phyloP scores from a whole-genome alignment of 2,329 filamentous ascomycete genomes.

The Fusarium sulawesiense region DNA sequence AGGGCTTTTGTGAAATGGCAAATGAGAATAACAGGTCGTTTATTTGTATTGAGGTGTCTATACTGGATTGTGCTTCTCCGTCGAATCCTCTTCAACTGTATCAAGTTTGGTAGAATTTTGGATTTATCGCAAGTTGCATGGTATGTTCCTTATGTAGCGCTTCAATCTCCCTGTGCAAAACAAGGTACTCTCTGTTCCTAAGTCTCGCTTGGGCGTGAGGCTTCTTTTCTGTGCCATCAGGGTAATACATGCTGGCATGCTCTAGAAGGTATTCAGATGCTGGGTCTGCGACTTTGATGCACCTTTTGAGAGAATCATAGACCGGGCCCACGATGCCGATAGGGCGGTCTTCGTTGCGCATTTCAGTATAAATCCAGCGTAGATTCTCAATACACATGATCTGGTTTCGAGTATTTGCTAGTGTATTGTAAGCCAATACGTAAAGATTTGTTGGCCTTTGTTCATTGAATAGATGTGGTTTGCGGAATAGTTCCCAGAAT shows the following conservation, averaged over 20 bases:
- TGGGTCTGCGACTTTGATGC: slow-evolving; percentile 67
- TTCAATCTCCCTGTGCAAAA: slow-evolving; percentile 50
- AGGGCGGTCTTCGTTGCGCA: slow-evolving; percentile 65
- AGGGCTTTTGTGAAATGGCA: not conserved
- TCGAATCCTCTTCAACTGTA: not conserved
- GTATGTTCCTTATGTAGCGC: slow-evolving; percentile 24
- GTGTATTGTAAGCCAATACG: slow-evolving; percentile 60
- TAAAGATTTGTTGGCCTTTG: slow-evolving; percentile 67
- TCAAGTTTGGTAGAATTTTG: not conserved
- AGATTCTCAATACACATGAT: slow-evolving; percentile 59
- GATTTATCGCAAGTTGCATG: not conserved
- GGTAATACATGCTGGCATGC: not conserved
- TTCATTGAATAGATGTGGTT: slow-evolving; percentile 61
- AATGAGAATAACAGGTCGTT: not conserved
- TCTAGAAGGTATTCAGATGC: slow-evolving; percentile 46
- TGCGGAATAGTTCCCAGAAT: slow-evolving; percentile 72
- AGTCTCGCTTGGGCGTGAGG: slow-evolving; percentile 39
- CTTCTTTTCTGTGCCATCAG: not conserved
- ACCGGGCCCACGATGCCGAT: slow-evolving; percentile 60
- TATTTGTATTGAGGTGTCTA: slow-evolving; percentile 6
- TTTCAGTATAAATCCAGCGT: slow-evolving; percentile 68
- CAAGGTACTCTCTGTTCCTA: slow-evolving; percentile 49
- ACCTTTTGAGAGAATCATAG: slow-evolving; percentile 61
- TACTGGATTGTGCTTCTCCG: slow-evolving; percentile 15
- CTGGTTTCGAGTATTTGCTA: slow-evolving; percentile 59